A percentile compares a stretch with the other conserved stretches of the same genome.
phyloP scores from a whole-genome alignment of 345 rosid genomes.

The Pistacia integerrima region DNA sequence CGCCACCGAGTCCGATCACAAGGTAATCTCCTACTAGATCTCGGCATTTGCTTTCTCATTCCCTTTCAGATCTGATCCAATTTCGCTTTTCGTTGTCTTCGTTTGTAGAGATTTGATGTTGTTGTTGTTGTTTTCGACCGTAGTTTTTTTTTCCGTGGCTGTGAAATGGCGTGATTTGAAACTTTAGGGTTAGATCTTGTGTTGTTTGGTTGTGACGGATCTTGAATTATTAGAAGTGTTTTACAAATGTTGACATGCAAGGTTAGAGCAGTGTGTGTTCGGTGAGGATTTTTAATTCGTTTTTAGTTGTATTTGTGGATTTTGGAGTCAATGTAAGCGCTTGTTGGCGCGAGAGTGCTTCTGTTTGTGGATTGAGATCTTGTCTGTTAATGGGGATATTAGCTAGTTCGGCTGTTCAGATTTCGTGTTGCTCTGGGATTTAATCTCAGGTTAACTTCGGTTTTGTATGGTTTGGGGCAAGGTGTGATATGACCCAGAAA shows the following conservation, averaged over 20 bases:
- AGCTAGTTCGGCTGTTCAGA: neutral
- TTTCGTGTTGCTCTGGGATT: neutral
- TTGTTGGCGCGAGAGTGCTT: neutral
- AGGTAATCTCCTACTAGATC: conserved; percentile 56
- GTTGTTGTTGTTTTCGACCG: neutral
- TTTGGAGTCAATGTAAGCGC: neutral
- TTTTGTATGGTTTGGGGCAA: neutral
- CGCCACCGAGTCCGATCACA: conserved; percentile 94
- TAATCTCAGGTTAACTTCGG: neutral
- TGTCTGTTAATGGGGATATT: neutral
- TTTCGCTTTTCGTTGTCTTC: neutral
- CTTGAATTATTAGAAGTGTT: neutral
- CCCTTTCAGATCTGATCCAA: conserved; percentile 38
- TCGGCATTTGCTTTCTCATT: conserved; percentile 3
- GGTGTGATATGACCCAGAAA: neutral
- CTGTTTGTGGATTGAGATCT: neutral
- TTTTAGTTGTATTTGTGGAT: neutral
- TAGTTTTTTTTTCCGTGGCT: neutral
- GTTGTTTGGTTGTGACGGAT: neutral
- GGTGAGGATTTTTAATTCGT: no score
- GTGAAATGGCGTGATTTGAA: neutral
- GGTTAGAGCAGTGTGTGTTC: no score
- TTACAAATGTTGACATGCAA: neutral
- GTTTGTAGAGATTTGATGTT: neutral
- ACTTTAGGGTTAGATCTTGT: neutral